Conservation (phyloP, 78 protist species). For the Dictyostelium capitatum region DNA sequence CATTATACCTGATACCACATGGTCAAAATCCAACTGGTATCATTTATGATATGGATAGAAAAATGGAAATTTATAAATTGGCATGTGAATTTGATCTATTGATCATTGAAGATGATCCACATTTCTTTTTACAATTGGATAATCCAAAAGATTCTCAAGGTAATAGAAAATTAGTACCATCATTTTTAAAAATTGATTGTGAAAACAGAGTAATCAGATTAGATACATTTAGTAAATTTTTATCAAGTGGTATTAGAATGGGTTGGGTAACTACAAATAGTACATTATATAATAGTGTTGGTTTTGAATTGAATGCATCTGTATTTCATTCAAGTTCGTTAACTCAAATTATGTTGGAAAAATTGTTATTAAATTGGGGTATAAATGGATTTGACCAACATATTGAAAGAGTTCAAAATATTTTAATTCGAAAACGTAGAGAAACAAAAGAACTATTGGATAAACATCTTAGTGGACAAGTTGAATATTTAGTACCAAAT, state of each 20-base stretch:
- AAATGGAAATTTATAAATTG: background rate
- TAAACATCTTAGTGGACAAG: background rate
- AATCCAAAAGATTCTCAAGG: background rate
- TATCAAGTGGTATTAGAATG: slow-evolving; percentile 5
- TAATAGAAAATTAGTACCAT: background rate
- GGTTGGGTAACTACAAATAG: background rate
- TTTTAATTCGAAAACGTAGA: background rate
- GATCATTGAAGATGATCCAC: slow-evolving; percentile 9
- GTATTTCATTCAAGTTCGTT: background rate
- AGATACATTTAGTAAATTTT: slow-evolving; percentile 7
- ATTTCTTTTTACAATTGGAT: slow-evolving; percentile 7
- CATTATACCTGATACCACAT: background rate
- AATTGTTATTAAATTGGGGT: background rate
- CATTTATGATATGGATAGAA: background rate
- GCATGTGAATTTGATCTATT: background rate
- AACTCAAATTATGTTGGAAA: background rate
- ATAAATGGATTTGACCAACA: background rate
- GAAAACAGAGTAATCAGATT: slow-evolving; percentile 1
- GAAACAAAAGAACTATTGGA: background rate
- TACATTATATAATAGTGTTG: background rate
- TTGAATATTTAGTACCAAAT: background rate
- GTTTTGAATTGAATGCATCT: background rate
- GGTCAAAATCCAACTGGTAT: slow-evolving; percentile 37
- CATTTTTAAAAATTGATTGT: background rate
- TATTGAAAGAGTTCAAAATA: background rate